Evolutionary conservation across 208 protist genomes (phyloP).

Genomic region (Leishmania amazonensis): DNA sequence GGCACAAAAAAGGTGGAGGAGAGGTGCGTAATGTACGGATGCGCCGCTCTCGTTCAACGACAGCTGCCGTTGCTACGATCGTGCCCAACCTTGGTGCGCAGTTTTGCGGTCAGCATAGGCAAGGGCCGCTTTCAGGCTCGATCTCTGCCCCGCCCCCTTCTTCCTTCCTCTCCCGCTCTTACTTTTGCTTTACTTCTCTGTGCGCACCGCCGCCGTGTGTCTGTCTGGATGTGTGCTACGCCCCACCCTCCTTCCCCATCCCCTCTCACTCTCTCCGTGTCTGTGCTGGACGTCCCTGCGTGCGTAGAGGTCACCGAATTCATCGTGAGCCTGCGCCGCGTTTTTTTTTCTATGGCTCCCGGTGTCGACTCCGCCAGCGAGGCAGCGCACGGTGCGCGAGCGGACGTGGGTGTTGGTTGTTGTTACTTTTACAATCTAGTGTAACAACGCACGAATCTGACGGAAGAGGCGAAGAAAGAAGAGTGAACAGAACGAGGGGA

Average conservation of each 20-base stretch:
- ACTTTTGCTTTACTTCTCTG: neutral
- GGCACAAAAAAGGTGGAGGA: neutral
- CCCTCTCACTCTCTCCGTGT: neutral
- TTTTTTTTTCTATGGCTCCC: neutral
- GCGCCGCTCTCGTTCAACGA: neutral
- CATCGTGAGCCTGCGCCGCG: neutral
- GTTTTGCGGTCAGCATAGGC: neutral
- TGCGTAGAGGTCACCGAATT: neutral
- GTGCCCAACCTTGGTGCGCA: neutral
- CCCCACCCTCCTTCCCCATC: neutral
- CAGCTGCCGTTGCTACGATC: neutral
- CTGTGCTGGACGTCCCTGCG: neutral
- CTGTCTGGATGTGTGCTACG: neutral
- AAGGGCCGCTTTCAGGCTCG: neutral
- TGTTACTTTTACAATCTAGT: neutral
- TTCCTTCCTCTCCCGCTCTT: neutral
- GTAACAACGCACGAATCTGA: neutral
- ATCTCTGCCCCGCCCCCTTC: neutral
- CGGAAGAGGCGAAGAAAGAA: neutral
- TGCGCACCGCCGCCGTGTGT: neutral
- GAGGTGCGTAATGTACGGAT: neutral
- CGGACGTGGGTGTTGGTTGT: neutral
- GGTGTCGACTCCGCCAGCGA: neutral
- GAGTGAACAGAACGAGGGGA: neutral
- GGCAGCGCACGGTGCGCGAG: neutral